Evolutionary conservation across 352 stramenopile genomes (phyloP), one percentile per base, ranked within the genome.

Genomic region (Phytophthora citricola): DNA sequence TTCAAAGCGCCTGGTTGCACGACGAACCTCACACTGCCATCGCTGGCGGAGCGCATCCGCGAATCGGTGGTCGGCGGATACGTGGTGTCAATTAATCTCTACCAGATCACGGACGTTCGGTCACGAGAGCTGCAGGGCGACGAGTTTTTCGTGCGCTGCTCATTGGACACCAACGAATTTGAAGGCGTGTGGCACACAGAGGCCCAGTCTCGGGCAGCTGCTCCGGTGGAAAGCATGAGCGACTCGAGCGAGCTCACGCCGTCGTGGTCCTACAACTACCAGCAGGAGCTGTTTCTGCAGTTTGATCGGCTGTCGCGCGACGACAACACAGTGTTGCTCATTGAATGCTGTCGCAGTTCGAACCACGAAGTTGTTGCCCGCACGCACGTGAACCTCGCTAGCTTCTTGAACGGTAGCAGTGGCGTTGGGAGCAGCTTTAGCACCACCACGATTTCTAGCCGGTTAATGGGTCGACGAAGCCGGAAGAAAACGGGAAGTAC

Each of bases 171-270:
- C 12, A 91, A 94, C 61, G 85, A 93, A 49, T 91, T 94, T 58
- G 85, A 92, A 58, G 86, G 82, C 14, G 84, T 92, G 12, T 93
- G 84, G 85, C 87, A 93, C 57, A 95, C 87, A 5, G 84, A 94
- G 58, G 85, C 86, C 1, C 87, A 95, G 64, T 93, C 85, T 10
- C 69, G 74, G 10, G 49, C 83, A 4, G 79, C 71, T 8, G 54
- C 70, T 20, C 76, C 85, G 11, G 69, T 87, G 3, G 78, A 88
- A 46, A 54, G 31, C 10, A 32, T 60, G 2, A 48, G 38, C 24
- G 65, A 74, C 44, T 63, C 50, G 8, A 63, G 27, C 2, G 66
- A 78, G 20, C 36, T 63, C 20, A 34, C 58, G 5, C 31, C 49
- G 14, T 79, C 79, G 31, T 73, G 79, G 41, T 77, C 85, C 36